These are phyloP conservation scores for Teratosphaeriaceae sp. DNA, from an alignment of 2,329 filamentous ascomycete species.

Conservation along the genomic window DNA sequence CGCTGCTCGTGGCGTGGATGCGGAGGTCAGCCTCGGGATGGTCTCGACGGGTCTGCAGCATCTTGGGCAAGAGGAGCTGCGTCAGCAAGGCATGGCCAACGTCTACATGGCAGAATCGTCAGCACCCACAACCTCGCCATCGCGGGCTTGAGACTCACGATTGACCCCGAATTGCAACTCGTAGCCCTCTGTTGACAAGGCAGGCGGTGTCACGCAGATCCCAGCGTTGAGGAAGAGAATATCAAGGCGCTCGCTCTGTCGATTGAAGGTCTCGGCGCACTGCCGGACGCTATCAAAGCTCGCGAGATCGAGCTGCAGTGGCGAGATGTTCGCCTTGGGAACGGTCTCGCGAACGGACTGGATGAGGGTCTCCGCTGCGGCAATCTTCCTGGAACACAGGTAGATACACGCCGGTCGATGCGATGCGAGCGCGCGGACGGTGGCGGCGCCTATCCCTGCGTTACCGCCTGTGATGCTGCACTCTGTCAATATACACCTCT, in stretches of 20 bases:
- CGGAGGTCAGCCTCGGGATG: constrained; percentile 36
- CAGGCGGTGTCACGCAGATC: constrained; percentile 30
- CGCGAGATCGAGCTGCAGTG: constrained; percentile 37
- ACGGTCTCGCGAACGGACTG: constrained; percentile 28
- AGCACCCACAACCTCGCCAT: not conserved
- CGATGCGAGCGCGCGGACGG: constrained; percentile 35
- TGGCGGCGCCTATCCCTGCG: constrained; percentile 41
- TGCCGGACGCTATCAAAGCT: constrained; percentile 34
- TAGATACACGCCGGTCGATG: constrained; percentile 40
- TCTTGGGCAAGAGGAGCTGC: constrained; percentile 32
- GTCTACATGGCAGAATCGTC: no score
- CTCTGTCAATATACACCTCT: not conserved
- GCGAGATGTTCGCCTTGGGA: constrained; percentile 30
- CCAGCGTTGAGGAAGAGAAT: constrained; percentile 43
- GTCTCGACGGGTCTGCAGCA: constrained; percentile 35
- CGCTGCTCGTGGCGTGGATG: constrained; percentile 36
- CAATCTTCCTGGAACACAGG: constrained; percentile 37
- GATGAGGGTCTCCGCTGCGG: constrained; percentile 36
- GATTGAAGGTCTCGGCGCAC: constrained; percentile 33
- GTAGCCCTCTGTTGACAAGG: constrained; percentile 41
- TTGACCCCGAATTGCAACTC: constrained; percentile 48
- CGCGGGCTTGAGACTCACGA: constrained; percentile 23
- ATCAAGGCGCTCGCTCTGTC: constrained; percentile 35
- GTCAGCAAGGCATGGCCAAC: constrained; percentile 37
- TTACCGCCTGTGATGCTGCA: constrained; percentile 26